phyloP scores from a whole-genome alignment of 2,329 filamentous ascomycete genomes.

The Fusarium sororula region DNA sequence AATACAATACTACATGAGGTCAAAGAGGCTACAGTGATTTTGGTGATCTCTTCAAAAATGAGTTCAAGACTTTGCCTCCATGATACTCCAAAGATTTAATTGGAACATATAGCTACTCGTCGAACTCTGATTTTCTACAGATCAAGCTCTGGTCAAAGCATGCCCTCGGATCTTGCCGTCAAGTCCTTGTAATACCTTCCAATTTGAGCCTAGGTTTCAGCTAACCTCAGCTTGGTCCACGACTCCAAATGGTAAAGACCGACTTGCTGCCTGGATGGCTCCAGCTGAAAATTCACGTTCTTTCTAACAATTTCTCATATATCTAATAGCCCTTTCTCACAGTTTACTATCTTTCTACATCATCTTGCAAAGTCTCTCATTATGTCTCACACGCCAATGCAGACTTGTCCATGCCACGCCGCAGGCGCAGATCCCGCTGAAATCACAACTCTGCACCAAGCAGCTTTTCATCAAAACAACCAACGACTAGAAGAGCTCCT shows the following conservation, averaged over 20 bases:
- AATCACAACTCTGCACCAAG: neutral
- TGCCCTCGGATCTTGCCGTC: fast-evolving
- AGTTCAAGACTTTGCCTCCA: no score
- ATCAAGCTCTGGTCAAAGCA: no score
- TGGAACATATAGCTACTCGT: neutral
- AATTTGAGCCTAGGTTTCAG: neutral
- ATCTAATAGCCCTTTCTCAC: fast-evolving
- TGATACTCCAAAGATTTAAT: no score
- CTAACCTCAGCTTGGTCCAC: neutral
- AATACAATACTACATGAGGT: neutral
- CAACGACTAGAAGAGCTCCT: neutral
- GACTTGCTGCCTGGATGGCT: neutral
- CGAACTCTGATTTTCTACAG: fast-evolving
- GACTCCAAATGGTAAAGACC: neutral
- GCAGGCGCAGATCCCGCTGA: neutral
- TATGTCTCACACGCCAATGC: neutral
- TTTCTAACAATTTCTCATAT: neutral
- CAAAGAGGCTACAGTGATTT: no score
- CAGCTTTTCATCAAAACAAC: neutral
- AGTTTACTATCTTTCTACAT: no score
- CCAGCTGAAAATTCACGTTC: neutral
- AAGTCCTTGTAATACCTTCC: neutral
- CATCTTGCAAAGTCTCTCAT: fast-evolving
- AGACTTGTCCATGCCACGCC: neutral
- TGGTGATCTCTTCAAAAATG: no score